phyloP scores from a whole-genome alignment of 441 rosid genomes.

The Biscutella auriculata region DNA sequence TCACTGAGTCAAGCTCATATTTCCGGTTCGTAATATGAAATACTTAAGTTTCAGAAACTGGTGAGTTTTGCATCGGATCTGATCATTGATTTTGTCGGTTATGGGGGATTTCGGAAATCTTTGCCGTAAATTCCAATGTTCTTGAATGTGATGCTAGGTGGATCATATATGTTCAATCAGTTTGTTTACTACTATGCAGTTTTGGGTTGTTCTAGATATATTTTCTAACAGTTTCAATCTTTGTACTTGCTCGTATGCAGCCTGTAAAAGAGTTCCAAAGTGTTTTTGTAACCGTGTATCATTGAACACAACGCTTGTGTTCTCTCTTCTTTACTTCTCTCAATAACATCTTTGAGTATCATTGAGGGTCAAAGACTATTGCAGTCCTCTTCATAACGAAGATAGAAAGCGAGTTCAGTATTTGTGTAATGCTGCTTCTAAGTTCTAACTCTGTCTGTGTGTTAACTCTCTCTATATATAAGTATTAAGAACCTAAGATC shows the following conservation, averaged over 20 bases:
- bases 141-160: not conserved
- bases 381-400: not conserved
- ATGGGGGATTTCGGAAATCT: not conserved
- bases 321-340: not conserved
- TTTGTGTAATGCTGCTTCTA: not conserved
- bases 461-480: not conserved
- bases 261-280: too few species aligned
- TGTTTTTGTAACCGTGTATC: too few species aligned
- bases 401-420: not conserved
- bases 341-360: not conserved
- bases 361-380: not conserved
- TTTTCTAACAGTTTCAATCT: not conserved
- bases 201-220: not conserved
- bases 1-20: slow-evolving; percentile 28
- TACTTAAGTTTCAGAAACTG: not conserved
- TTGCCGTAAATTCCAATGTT: not conserved
- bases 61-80: slow-evolving; percentile 3
- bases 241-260: not conserved
- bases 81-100: slow-evolving; percentile 7
- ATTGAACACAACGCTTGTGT: too few species aligned
- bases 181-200: not conserved
- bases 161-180: not conserved
- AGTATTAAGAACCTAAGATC: not conserved
- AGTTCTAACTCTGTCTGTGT: not conserved
- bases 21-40: slow-evolving; percentile 15